Base-by-base conservation (phyloP, 768 basidiomycete species). In the Panaeolus papilionaceus region DNA sequence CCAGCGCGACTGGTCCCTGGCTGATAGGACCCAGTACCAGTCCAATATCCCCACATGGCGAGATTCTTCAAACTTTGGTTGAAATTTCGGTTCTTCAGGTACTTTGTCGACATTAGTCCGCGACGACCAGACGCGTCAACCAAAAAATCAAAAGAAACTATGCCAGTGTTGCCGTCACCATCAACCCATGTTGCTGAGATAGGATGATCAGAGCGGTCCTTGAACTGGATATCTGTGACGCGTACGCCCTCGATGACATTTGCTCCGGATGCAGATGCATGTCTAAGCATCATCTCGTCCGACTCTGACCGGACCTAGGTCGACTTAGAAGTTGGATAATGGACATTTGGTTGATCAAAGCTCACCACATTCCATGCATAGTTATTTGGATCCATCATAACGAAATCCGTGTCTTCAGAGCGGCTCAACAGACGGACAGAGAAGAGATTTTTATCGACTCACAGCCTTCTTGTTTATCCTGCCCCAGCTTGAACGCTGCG, bases 21-120 rank as follows among this genome's bases (percentile, higher is more conserved):
- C 4, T 82, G 83, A 71, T 88, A 92, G 39, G 77, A 80, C 11
- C 77, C 81, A 0, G 81, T 81, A 7, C 81, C 80, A 20, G 71
- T 79, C 89, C 89, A 92, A 71, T 92, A 92, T 1, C 86, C 91
- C 91, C 91, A 92, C 16, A 88, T 79, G 3, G 91, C 91, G 10
- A 91, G 70, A 65, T 82, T 79, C 40, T 74, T 72, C 14, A 74
- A 38, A 26, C 37, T 37, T 44, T 49, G 42, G 63, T 44, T 58
- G 47, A 67, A 47, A 5, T 65, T 61, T 20, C 68, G 42, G 61
- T 68, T 68, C 63, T 66, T 65, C 61, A 68, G 51, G 44, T 62
- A 73, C 74, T 79, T 80, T 0, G 77, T 81, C 5, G 79, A 77
- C 75, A 82, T 77, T 23, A 82, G 68, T 7, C 81, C 80, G 26